Percentiles rank a stretch among this genome's conserved stretches.
These are phyloP conservation scores for Kuraishia capsulata DNA, from an alignment of 805 yeast species.

Conservation along the genomic window DNA sequence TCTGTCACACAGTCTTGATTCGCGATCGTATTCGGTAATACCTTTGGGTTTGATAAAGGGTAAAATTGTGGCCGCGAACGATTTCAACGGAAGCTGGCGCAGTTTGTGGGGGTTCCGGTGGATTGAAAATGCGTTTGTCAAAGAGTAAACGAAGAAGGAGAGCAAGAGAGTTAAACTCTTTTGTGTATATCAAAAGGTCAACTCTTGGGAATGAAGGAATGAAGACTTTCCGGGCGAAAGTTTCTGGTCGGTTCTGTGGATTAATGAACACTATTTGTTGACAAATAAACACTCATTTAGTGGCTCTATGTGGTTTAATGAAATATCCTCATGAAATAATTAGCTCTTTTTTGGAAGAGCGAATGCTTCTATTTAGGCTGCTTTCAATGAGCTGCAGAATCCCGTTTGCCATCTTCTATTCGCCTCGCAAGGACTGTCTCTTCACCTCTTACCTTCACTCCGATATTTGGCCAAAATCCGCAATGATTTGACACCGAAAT, in stretches of 20 bases:
- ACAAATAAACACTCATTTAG: too few species aligned
- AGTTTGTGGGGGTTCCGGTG: constrained; percentile 43
- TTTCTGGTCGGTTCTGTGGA: constrained; percentile 8
- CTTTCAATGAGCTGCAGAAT: too few species aligned
- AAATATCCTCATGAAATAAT: too few species aligned
- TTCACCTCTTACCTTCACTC: constrained; percentile 13
- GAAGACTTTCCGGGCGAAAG: constrained; percentile 8
- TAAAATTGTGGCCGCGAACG: constrained; percentile 67
- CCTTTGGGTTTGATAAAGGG: constrained; percentile 89
- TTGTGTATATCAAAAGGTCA: neutral
- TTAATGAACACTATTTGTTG: too few species aligned
- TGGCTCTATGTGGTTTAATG: too few species aligned
- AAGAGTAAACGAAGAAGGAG: neutral
- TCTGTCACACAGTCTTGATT: constrained; percentile 76
- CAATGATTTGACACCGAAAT: constrained; percentile 60
- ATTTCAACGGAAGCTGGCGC: constrained; percentile 34
- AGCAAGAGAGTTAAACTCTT: neutral
- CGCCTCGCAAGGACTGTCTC: too few species aligned
- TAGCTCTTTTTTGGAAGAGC: too few species aligned
- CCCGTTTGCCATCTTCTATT: too few species aligned
- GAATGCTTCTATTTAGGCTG: too few species aligned
- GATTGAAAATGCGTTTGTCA: constrained; percentile 43
- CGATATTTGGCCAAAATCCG: constrained; percentile 23
- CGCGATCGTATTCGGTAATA: constrained; percentile 80
- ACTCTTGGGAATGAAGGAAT: neutral